These are phyloP conservation scores for Rhodocollybia butyracea DNA, from an alignment of 768 basidiomycete genomes.

Conservation along the genomic window DNA sequence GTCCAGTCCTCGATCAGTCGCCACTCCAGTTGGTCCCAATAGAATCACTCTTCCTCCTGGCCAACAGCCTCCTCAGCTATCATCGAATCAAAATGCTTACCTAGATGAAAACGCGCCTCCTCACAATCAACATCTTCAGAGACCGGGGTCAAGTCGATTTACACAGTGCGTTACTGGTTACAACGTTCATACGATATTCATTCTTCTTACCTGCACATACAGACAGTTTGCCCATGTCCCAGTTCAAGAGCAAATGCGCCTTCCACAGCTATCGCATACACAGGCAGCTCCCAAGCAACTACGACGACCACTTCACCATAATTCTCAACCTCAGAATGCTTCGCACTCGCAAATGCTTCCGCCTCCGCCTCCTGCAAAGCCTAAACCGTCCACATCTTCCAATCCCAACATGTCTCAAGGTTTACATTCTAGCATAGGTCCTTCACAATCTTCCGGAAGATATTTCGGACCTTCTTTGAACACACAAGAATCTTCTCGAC, in stretches of 20 bases:
- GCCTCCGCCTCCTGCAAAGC: conserved; percentile 22
- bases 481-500: conserved; percentile 12
- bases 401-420: conserved; percentile 10
- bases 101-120: background rate
- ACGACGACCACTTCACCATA: conserved; percentile 28
- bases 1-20: conserved; percentile 53
- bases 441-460: conserved; percentile 50
- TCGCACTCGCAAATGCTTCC: conserved; percentile 12
- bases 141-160: conserved; percentile 51
- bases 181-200: background rate
- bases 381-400: conserved; percentile 17
- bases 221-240: conserved; percentile 71
- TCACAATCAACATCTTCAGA: conserved; percentile 19
- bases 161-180: conserved; percentile 34
- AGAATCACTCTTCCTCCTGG: conserved; percentile 66
- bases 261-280: conserved; percentile 31
- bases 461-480: conserved; percentile 28
- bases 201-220: conserved; percentile 7
- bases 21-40: conserved; percentile 54
- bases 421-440: conserved; percentile 40
- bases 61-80: conserved; percentile 48
- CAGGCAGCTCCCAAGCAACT: conserved; percentile 41
- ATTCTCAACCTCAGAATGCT: conserved; percentile 19
- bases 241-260: conserved; percentile 39
- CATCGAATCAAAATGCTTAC: conserved; percentile 17